These are phyloP conservation scores for Aristolochia fimbriata DNA, from an alignment of 164 flowering plant genomes.

Conservation along the genomic window DNA sequence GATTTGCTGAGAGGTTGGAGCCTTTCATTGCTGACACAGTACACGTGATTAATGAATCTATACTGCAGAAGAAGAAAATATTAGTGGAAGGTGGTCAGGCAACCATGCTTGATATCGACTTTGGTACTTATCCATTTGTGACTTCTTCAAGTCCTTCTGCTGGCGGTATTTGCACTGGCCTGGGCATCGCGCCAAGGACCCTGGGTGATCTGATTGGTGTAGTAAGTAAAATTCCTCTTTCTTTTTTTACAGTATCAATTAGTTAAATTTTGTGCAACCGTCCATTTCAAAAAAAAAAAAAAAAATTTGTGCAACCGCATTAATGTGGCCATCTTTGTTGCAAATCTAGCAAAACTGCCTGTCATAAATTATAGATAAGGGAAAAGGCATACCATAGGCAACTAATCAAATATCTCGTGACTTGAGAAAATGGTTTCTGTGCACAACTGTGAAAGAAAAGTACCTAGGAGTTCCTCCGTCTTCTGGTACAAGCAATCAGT, in stretches of 20 bases:
- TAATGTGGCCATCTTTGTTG: no score
- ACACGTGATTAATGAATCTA: slow-evolving; percentile 65
- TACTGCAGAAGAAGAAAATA: slow-evolving; percentile 58
- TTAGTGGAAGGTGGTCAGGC: slow-evolving; percentile 99
- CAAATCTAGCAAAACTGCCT: no score
- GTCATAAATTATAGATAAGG: no score
- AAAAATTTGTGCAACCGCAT: not conserved
- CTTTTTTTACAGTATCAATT: not conserved
- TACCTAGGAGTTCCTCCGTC: no score
- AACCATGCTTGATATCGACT: slow-evolving; percentile 92
- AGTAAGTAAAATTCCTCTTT: slow-evolving; percentile 28
- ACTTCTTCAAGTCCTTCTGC: slow-evolving; percentile 97
- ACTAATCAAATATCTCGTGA: no score
- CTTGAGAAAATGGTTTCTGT: no score
- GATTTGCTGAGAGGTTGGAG: slow-evolving; percentile 76
- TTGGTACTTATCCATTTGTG: slow-evolving; percentile 92
- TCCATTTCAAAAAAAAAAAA: no score
- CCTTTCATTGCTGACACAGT: slow-evolving; percentile 85
- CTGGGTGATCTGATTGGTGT: slow-evolving; percentile 90
- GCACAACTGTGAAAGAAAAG: no score
- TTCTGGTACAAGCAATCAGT: no score
- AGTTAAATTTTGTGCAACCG: not conserved
- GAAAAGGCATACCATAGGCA: no score
- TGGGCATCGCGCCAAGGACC: slow-evolving; percentile 83
- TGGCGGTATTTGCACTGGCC: slow-evolving; percentile 96